A percentile compares a stretch with the other conserved stretches of the same genome.
phyloP scores from a whole-genome alignment of 2,329 filamentous ascomycete species.

The Talaromyces funiculosus region DNA sequence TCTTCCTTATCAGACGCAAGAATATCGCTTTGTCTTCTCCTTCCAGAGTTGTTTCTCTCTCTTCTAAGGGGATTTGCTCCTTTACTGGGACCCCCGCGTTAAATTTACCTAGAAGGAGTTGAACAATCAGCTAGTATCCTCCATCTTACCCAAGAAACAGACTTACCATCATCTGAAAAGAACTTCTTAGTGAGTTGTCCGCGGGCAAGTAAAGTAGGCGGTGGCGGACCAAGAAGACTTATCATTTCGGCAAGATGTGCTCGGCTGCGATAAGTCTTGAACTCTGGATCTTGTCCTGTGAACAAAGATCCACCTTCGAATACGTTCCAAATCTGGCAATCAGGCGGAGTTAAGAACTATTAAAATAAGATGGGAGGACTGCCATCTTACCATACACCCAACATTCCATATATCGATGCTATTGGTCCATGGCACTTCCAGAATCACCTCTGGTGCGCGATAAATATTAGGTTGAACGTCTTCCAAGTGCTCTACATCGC shows the following conservation, averaged over 20 bases:
- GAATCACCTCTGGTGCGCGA: conserved; percentile 42
- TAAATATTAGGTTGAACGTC: conserved; percentile 31
- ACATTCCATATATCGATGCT: conserved; percentile 50
- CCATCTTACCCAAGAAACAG: not conserved
- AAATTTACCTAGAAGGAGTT: not conserved
- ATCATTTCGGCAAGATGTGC: conserved; percentile 49
- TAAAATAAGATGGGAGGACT: not conserved
- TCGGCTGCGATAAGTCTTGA: conserved; percentile 37
- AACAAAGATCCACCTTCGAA: conserved; percentile 46
- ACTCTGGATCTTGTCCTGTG: conserved; percentile 35
- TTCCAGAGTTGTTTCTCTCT: not conserved
- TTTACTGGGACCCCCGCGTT: not conserved
- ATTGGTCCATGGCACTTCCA: conserved; percentile 43
- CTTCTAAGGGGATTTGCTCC: not conserved
- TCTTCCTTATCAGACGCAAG: not conserved
- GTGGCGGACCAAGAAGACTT: conserved; percentile 41
- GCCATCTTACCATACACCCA: conserved; percentile 44
- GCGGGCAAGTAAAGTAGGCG: conserved; percentile 28
- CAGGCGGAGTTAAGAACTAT: no score
- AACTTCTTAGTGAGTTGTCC: conserved; percentile 19
- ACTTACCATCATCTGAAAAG: conserved; percentile 1
- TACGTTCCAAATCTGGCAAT: conserved; percentile 44
- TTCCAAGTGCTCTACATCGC: conserved; percentile 29
- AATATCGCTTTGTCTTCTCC: not conserved
- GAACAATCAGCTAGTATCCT: not conserved